Evolutionary conservation across 805 yeast genomes (phyloP), one percentile per base, ranked within the genome.

Genomic region (Hanseniaspora valbyensis): DNA sequence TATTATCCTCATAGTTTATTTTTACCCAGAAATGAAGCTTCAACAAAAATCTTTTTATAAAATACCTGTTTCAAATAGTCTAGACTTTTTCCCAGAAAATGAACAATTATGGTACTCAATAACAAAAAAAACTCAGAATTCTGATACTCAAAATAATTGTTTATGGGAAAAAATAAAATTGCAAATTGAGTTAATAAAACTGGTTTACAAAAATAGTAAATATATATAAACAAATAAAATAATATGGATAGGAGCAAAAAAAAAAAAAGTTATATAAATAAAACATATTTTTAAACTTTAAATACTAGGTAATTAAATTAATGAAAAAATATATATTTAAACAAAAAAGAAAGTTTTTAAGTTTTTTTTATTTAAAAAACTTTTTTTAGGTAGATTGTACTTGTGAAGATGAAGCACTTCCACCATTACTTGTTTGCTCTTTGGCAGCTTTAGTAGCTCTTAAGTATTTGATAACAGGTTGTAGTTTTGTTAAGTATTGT

Each of bases 401-500:
- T 19, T 34, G 9, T 5, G 39, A 34, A 4, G 21, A n/a, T 7
- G 32, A 6, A 5, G 32, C 18, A 26, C 4, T 25, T 13, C 21
- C 22, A 9, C 14, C 6, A 38, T 24, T 24, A 7, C 13, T 9
- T 9, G 30, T 13, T 16, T 39, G 29, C 14, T 25, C 32, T 12
- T 40, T 44, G 8, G 30, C 14, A 3, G 32, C 25, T 24, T 45
- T 45, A 10, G 41, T 41, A 4, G 36, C 26, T 18, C 51, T n/a
- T 24, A 48, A 18, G 21, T 48, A 39, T 21, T 48, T 48, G 10
- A 48, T 48, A 10, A 40, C 36, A 1, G 44, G 44, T 10, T 48
- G 51, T 18, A 48, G 44, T 33, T 48, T 48, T 4, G 44, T 33
- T 26, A 48, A 25, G 24, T 48, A 42, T 18, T 40, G 44, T 28